Conservation (phyloP, 306 rosid species). For the Cucurbita pepo region DNA sequence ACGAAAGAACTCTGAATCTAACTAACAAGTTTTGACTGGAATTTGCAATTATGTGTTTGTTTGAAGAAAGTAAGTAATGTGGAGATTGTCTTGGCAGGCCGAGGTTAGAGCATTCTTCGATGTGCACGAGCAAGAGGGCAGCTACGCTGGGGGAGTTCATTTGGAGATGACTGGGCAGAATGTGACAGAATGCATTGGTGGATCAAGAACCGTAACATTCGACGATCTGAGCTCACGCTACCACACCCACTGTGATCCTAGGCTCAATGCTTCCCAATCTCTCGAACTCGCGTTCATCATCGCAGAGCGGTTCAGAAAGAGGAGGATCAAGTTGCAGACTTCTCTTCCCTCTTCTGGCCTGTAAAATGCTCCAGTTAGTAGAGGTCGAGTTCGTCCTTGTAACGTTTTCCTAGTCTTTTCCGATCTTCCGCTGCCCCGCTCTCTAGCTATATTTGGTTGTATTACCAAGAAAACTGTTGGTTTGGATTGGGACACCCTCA, state of each 20-base stretch:
- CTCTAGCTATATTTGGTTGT: not conserved
- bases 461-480: not conserved
- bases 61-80: not conserved
- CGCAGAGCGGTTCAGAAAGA: constrained; percentile 79
- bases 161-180: constrained; percentile 98
- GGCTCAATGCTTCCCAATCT: constrained; percentile 93
- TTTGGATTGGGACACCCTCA: not conserved
- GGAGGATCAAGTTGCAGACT: constrained; percentile 58
- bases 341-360: constrained; percentile 20
- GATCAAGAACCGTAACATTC: constrained; percentile 81
- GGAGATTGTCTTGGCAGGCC: constrained; percentile 31
- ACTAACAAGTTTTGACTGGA: not conserved
- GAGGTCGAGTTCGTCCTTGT: constrained; percentile 11
- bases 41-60: not conserved
- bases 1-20: not conserved
- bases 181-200: constrained; percentile 98
- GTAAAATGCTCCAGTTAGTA: constrained; percentile 13
- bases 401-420: not conserved
- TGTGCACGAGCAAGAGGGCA: constrained; percentile 98
- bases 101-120: constrained; percentile 98
- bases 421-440: not conserved
- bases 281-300: constrained; percentile 96
- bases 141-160: constrained; percentile 92
- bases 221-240: constrained; percentile 91
- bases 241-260: constrained; percentile 98